Evolutionary conservation across 2,329 filamentous ascomycete genomes (phyloP).

Genomic region (Rugonectria rugulosa): DNA sequence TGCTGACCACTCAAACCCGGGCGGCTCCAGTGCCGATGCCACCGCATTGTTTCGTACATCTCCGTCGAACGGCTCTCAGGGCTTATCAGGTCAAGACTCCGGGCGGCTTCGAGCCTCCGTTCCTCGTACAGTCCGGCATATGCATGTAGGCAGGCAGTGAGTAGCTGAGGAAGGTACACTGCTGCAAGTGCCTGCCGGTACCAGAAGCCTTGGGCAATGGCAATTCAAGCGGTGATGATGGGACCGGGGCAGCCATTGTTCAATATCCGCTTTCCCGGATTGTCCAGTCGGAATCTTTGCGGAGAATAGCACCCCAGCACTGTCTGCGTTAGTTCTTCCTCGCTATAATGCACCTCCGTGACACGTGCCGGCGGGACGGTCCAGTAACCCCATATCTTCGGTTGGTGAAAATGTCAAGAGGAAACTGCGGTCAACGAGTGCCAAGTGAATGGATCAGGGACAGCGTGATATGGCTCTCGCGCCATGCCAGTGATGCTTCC

Average conservation of each 20-base stretch:
- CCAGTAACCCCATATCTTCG: neutral
- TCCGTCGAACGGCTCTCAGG: neutral
- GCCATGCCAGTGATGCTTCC: too few species aligned
- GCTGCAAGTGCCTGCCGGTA: too few species aligned
- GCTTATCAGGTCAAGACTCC: neutral
- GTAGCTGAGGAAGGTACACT: too few species aligned
- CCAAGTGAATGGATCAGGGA: too few species aligned
- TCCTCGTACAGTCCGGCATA: too few species aligned
- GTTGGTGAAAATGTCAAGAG: too few species aligned
- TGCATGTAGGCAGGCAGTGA: too few species aligned
- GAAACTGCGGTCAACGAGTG: too few species aligned
- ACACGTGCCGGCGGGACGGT: constrained; percentile 6
- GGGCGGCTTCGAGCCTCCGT: too few species aligned
- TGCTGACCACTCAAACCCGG: neutral
- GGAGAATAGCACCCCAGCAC: constrained; percentile 1
- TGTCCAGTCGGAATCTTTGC: constrained; percentile 10
- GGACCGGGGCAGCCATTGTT: neutral
- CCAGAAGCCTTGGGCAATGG: too few species aligned
- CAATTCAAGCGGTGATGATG: neutral
- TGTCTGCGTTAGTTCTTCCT: constrained; percentile 7
- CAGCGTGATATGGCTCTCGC: too few species aligned
- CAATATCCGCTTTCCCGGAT: constrained; percentile 16
- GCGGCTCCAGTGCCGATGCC: neutral
- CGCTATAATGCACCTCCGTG: neutral
- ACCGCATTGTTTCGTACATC: neutral